Evolutionary conservation across 129 eudicot genomes (phyloP), one percentile per base, ranked within the genome.

Genomic region (Oenanthe sinensis): DNA sequence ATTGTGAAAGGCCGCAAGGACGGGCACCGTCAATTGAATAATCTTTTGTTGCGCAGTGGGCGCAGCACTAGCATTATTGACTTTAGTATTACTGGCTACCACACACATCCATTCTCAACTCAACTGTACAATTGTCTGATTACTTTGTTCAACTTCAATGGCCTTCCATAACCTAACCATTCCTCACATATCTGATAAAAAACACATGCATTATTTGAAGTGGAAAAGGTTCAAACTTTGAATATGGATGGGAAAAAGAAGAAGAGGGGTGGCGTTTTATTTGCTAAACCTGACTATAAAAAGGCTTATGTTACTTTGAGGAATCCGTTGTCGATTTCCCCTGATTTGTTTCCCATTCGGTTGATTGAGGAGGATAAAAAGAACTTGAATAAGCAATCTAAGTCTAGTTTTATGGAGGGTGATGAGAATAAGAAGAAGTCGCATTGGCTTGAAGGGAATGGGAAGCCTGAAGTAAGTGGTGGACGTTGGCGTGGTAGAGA

Each of bases 211-310:
- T 39, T 39, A 39, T 39, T 95, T 77, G 97, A 95, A 81, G 97
- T 95, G 3, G 97, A 88, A 19, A 89, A 88, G 81, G 99, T 95
- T 24, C 81, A 83, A 78, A 95, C 99, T 70, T 89, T 95, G 13
- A 92, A 95, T 83, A 95, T 88, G 99, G 97, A 92, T 6, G 97
- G 97, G 22, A 95, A 95, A 85, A 95, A 85, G 96, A 95, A 90
- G 88, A 90, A 91, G 85, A 81, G 96, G 49, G 97, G 96, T 9
- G 97, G 97, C 14, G 48, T 92, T n/a, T 84, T 92, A 83, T 74
- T 95, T 33, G 92, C 96, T 4, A 89, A 87, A 55, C 97, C 99
- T 17, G 97, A 95, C 73, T 95, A 95, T 82, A 95, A 95, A 79
- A 95, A 92, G 50, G 99, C 99, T 3, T 95, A 95, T 40, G 96